phyloP scores from a whole-genome alignment of 2,329 filamentous ascomycete genomes.

The Apiospora aurea region DNA sequence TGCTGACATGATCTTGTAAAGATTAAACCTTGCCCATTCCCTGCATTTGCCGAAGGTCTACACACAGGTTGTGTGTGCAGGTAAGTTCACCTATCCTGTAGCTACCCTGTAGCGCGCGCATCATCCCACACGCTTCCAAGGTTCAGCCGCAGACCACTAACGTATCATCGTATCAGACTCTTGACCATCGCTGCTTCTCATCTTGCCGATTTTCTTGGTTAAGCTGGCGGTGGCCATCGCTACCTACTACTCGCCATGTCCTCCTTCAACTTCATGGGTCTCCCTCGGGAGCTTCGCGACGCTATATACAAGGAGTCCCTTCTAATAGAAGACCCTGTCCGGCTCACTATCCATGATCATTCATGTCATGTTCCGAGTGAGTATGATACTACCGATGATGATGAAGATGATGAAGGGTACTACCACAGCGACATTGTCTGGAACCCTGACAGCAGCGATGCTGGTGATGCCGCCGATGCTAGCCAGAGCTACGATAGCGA shows the following conservation, averaged over 20 bases:
- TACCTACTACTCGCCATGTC: not conserved
- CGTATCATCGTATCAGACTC: not conserved
- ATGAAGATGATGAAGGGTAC: not conserved
- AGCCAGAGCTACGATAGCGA: too few species aligned
- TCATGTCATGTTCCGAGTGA: not conserved
- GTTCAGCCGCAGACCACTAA: not conserved
- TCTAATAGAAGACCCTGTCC: not conserved
- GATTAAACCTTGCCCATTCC: too few species aligned
- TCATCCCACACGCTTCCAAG: too few species aligned
- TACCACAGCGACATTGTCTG: not conserved
- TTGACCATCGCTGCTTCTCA: not conserved
- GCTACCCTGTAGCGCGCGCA: too few species aligned
- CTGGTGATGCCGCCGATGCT: too few species aligned
- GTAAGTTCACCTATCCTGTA: too few species aligned
- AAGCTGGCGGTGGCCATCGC: not conserved
- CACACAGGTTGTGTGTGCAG: too few species aligned
- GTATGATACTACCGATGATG: not conserved
- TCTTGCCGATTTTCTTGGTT: too few species aligned
- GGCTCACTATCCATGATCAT: not conserved
- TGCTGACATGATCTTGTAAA: too few species aligned
- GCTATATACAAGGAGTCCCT: not conserved
- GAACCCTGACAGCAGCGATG: not conserved
- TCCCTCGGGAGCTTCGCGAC: constrained; percentile 5
- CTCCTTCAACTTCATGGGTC: not conserved
- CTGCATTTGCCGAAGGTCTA: too few species aligned